Percentiles rank a stretch among this genome's conserved stretches.
Conservation (phyloP, 805 yeast genomes). For the Pachysolen tannophilus region DNA sequence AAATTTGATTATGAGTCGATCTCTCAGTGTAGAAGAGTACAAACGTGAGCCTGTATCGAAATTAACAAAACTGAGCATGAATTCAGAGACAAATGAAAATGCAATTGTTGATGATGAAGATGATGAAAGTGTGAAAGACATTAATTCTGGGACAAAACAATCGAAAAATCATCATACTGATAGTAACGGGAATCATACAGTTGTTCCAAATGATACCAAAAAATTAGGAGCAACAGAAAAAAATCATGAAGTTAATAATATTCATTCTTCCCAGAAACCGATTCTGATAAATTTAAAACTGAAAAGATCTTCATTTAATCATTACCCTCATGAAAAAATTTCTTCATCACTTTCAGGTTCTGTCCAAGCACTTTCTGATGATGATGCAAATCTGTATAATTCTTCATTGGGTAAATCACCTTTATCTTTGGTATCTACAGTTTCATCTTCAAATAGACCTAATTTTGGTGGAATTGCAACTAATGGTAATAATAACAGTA, state of each 20-base stretch:
- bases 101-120: conserved; percentile 10
- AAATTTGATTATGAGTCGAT: too few relatives aligned
- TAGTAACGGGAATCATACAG: too few relatives aligned
- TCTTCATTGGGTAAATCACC: conserved; percentile 10
- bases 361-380: conserved; percentile 24
- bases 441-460: conserved; percentile 12
- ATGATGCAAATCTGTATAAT: conserved; percentile 17
- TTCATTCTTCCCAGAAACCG: too few relatives aligned
- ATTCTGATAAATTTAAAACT: conserved; percentile 3
- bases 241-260: too few relatives aligned
- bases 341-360: conserved; percentile 22
- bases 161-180: too few relatives aligned
- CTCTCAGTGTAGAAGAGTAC: too few relatives aligned
- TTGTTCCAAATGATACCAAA: too few relatives aligned
- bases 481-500: conserved; percentile 4
- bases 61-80: too few relatives aligned
- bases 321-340: conserved; percentile 7
- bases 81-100: conserved; percentile 5
- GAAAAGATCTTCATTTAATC: conserved; percentile 5
- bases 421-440: conserved; percentile 9
- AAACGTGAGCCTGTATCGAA: too few relatives aligned
- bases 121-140: conserved; percentile 4
- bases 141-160: background rate
- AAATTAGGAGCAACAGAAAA: too few relatives aligned
- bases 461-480: too few relatives aligned